A percentile compares a stretch with the other conserved stretches of the same genome.
phyloP scores from a whole-genome alignment of 1,284 basidiomycete genomes.

The Amylostereum chailletii region DNA sequence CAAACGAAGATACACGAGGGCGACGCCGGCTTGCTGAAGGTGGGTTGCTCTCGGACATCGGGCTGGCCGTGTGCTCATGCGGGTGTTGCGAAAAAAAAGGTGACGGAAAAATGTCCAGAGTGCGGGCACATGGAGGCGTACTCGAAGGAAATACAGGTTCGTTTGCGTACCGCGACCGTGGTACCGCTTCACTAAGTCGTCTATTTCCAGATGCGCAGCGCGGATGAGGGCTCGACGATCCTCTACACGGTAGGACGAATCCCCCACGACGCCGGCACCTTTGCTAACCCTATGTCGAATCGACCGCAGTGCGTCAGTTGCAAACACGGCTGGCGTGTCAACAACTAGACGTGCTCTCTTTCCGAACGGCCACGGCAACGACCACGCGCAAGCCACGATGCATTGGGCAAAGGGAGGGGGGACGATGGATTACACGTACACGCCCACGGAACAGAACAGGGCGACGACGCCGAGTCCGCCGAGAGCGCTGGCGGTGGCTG shows the following conservation, averaged over 20 bases:
- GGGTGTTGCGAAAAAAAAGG: slow-evolving; percentile 34
- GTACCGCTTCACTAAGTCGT: not conserved
- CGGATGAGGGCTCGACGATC: slow-evolving; percentile 87
- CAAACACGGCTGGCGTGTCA: slow-evolving; percentile 71
- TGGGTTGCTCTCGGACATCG: slow-evolving; percentile 20
- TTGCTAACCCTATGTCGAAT: slow-evolving; percentile 1
- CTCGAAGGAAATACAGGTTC: slow-evolving; percentile 71
- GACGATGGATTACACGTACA: slow-evolving; percentile 59
- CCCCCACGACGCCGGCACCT: not conserved
- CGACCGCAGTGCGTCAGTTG: slow-evolving; percentile 53
- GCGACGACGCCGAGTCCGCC: slow-evolving; percentile 83
- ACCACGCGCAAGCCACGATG: not conserved
- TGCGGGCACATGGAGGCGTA: slow-evolving; percentile 81
- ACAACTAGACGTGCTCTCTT: slow-evolving; percentile 39
- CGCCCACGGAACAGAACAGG: slow-evolving; percentile 79
- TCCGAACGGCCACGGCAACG: not conserved
- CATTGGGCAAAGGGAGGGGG: not conserved
- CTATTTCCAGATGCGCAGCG: slow-evolving; percentile 64
- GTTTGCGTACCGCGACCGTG: slow-evolving; percentile 11
- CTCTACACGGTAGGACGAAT: slow-evolving; percentile 56
- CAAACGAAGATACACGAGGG: slow-evolving; percentile 77
- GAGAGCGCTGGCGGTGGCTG: slow-evolving; percentile 64
- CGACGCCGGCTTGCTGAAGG: slow-evolving; percentile 68
- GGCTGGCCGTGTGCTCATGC: too few relatives aligned
- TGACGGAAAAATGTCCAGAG: slow-evolving; percentile 86